phyloP scores from a whole-genome alignment of 2,329 filamentous ascomycete species.

The Apiospora aurea region DNA sequence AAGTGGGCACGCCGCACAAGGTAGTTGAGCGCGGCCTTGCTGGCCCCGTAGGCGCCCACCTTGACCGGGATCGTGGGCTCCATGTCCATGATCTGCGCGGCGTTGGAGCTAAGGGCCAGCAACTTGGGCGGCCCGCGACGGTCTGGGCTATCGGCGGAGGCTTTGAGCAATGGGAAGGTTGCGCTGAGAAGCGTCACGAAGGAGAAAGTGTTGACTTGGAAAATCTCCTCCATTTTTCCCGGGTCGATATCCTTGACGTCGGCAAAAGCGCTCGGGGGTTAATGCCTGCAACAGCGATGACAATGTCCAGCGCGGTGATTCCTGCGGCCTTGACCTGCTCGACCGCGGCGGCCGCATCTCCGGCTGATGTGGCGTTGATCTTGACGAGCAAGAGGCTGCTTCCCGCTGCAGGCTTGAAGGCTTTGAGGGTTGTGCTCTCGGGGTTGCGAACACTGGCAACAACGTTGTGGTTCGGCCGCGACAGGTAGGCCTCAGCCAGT shows the following conservation, averaged over 20 bases:
- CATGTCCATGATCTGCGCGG: slow-evolving; percentile 28
- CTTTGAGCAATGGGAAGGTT: slow-evolving; percentile 27
- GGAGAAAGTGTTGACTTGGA: slow-evolving; percentile 29
- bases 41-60: slow-evolving; percentile 29
- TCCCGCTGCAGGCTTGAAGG: background rate
- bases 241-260: slow-evolving; percentile 28
- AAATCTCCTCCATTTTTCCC: slow-evolving; percentile 25
- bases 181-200: slow-evolving; percentile 30
- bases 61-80: slow-evolving; percentile 25
- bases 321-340: background rate
- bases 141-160: too few species aligned
- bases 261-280: slow-evolving; percentile 25
- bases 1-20: background rate
- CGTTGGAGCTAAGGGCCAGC: slow-evolving; percentile 28
- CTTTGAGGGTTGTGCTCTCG: background rate
- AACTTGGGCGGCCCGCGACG: slow-evolving; percentile 28
- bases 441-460: slow-evolving; percentile 4
- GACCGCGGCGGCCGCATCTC: background rate
- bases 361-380: background rate
- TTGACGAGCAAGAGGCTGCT: background rate
- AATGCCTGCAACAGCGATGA: background rate
- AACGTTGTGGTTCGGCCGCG: background rate
- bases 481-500: slow-evolving; percentile 28
- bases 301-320: background rate
- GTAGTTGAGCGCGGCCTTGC: slow-evolving; percentile 16